These are phyloP conservation scores for Strobilomyces echinocephalus DNA, from an alignment of 768 basidiomycete genomes.

Conservation along the genomic window DNA sequence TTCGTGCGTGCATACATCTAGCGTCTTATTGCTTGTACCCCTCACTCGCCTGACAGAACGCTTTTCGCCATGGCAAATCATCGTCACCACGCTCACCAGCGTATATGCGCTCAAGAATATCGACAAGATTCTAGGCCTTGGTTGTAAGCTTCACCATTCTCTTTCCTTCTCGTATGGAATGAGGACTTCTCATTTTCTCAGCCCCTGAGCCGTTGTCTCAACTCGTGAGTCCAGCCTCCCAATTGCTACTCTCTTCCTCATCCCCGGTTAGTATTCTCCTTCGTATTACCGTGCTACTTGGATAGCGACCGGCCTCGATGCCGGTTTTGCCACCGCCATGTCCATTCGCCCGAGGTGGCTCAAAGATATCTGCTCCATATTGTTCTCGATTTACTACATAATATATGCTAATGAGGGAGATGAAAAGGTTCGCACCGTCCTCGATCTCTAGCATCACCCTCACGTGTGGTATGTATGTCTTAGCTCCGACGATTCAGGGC, in stretches of 20 bases:
- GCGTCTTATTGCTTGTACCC: not conserved
- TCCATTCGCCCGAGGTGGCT: constrained; percentile 88
- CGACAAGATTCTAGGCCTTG: constrained; percentile 79
- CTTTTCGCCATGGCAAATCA: constrained; percentile 96
- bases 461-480: not conserved
- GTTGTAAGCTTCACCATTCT: constrained; percentile 40
- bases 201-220: constrained; percentile 92
- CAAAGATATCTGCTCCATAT: constrained; percentile 76
- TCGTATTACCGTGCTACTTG: constrained; percentile 96
- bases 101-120: constrained; percentile 82
- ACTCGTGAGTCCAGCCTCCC: constrained; percentile 50
- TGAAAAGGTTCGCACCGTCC: constrained; percentile 69
- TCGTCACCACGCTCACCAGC: constrained; percentile 78
- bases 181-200: constrained; percentile 26
- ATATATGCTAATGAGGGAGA: constrained; percentile 86
- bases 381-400: constrained; percentile 90
- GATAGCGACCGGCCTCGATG: constrained; percentile 91
- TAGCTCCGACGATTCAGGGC: constrained; percentile 90
- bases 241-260: constrained; percentile 3
- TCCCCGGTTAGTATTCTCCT: constrained; percentile 65
- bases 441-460: not conserved
- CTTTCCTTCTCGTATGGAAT: not conserved
- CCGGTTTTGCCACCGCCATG: constrained; percentile 96
- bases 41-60: constrained; percentile 42
- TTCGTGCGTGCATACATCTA: constrained; percentile 43